Evolutionary conservation across 2,329 filamentous ascomycete species (phyloP).

Genomic region (Colletotrichum sp.): DNA sequence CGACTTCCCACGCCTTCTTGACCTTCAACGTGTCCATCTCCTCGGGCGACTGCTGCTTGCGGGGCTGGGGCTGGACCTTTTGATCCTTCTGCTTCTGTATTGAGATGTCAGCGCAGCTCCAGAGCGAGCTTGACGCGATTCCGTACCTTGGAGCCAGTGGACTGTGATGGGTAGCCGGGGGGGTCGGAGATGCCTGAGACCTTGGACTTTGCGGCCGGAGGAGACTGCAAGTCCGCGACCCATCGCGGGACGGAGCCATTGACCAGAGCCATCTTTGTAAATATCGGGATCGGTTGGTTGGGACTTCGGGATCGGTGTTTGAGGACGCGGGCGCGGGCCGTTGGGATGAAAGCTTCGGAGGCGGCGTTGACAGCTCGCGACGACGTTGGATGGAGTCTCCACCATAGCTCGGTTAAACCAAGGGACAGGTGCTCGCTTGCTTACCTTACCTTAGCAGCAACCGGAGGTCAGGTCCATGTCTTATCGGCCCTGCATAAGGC

Average conservation of each 20-base stretch:
- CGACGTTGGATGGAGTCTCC: constrained; percentile 8
- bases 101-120: neutral
- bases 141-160: constrained; percentile 61
- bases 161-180: constrained; percentile 74
- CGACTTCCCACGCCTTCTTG: constrained; percentile 99
- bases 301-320: neutral
- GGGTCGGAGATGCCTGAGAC: constrained; percentile 78
- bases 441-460: neutral
- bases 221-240: constrained; percentile 79
- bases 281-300: neutral
- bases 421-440: constrained; percentile 7
- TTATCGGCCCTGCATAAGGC: neutral
- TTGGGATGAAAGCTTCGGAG: neutral
- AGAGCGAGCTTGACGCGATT: neutral
- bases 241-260: constrained; percentile 68
- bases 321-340: neutral
- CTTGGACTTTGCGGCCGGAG: constrained; percentile 71
- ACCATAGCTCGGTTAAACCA: constrained; percentile 1
- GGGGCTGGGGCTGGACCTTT: constrained; percentile 54
- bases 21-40: constrained; percentile 96
- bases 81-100: constrained; percentile 55
- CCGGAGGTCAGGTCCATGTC: neutral
- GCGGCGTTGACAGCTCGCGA: neutral
- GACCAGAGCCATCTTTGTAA: constrained; percentile 14
- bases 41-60: constrained; percentile 73